Evolutionary conservation across 108 stramenopile genomes (phyloP).

Genomic region (Chaetoceros tenuissimus): DNA sequence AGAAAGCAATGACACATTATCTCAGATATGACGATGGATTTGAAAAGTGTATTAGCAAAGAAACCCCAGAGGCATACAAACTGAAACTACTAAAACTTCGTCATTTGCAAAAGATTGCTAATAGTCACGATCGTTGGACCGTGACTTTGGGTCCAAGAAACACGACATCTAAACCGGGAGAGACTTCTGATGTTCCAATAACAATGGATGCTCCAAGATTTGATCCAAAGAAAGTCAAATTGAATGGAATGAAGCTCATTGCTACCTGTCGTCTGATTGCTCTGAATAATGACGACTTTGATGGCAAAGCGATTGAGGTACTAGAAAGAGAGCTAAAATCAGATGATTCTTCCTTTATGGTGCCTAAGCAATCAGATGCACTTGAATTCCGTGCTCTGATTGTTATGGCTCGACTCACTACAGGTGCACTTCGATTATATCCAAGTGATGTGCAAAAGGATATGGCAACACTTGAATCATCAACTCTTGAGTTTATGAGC

Average conservation of each 20-base stretch:
- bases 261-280: conserved; percentile 67
- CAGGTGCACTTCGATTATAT: conserved; percentile 36
- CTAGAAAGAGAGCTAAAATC: conserved; percentile 30
- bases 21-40: conserved; percentile 76
- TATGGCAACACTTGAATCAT: background rate
- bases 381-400: conserved; percentile 59
- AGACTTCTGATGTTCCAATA: conserved; percentile 6
- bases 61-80: conserved; percentile 18
- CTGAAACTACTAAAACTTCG: conserved; percentile 63
- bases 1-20: conserved; percentile 43
- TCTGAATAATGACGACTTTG: conserved; percentile 46
- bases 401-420: conserved; percentile 46
- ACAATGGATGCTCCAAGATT: conserved; percentile 15
- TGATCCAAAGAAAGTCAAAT: conserved; percentile 15
- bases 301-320: conserved; percentile 39
- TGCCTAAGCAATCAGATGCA: conserved; percentile 29
- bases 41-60: conserved; percentile 33
- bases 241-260: conserved; percentile 39
- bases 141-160: conserved; percentile 30
- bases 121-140: conserved; percentile 45
- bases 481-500: conserved; percentile 6
- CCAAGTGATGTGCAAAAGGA: conserved; percentile 7
- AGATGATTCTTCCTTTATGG: conserved; percentile 13
- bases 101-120: conserved; percentile 53
- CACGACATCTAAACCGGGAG: conserved; percentile 26